These are phyloP conservation scores for Curvularia sp. DNA, from an alignment of 2,329 filamentous ascomycete species.

Conservation along the genomic window DNA sequence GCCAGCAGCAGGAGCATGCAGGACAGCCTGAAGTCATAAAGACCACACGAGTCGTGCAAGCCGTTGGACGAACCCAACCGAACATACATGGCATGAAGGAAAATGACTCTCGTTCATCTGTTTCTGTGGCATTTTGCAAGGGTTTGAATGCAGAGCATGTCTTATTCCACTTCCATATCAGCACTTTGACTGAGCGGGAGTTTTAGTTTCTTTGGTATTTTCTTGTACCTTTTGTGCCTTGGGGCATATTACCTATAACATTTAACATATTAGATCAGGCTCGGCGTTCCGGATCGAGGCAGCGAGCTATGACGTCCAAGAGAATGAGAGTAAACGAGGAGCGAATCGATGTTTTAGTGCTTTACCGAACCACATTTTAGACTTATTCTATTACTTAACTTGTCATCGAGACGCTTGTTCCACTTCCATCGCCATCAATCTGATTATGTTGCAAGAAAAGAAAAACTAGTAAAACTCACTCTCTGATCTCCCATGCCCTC, in stretches of 20 bases:
- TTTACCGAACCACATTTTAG: slow-evolving; percentile 8
- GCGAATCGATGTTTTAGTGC: slow-evolving; percentile 11
- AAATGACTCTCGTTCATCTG: slow-evolving; percentile 20
- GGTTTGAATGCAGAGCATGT: slow-evolving; percentile 31
- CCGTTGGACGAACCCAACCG: neutral
- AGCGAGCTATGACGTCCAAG: slow-evolving; percentile 8
- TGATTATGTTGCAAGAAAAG: neutral
- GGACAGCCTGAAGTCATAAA: slow-evolving; percentile 72
- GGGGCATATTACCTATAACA: slow-evolving; percentile 21
- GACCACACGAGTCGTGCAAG: slow-evolving; percentile 57
- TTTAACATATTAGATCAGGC: slow-evolving; percentile 31
- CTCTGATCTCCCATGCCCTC: slow-evolving; percentile 18
- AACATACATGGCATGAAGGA: slow-evolving; percentile 21
- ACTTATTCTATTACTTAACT: neutral
- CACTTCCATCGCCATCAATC: neutral
- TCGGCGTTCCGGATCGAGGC: slow-evolving; percentile 27
- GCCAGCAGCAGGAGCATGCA: slow-evolving; percentile 90
- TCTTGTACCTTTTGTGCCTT: slow-evolving; percentile 30
- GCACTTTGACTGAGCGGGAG: slow-evolving; percentile 15
- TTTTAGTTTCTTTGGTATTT: slow-evolving; percentile 25
- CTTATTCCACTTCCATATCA: slow-evolving; percentile 5
- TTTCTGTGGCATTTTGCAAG: slow-evolving; percentile 20
- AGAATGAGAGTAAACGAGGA: slow-evolving; percentile 10
- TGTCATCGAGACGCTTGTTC: neutral
- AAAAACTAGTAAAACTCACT: neutral